Evolutionary conservation across 2,329 filamentous ascomycete species (phyloP).

Genomic region (Cercospora canescens): DNA sequence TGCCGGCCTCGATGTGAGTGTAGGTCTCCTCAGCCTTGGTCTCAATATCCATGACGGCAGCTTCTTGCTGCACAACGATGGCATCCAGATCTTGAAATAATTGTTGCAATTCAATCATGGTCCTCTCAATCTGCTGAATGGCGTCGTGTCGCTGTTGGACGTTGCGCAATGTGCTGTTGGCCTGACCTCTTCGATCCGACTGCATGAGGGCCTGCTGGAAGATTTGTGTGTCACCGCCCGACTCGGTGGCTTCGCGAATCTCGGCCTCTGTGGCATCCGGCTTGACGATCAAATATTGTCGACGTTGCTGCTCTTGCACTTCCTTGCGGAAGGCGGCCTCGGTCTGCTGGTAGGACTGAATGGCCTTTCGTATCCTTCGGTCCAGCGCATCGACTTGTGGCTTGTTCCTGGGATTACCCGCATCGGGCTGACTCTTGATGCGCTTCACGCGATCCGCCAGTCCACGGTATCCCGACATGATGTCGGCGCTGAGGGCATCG

Average conservation of each 20-base stretch:
- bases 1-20: conserved; percentile 81
- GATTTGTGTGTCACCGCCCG: conserved; percentile 71
- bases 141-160: conserved; percentile 82
- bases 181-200: conserved; percentile 78
- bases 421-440: conserved; percentile 78
- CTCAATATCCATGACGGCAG: conserved; percentile 76
- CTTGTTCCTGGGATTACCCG: conserved; percentile 69
- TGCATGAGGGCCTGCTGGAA: conserved; percentile 86
- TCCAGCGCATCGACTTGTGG: conserved; percentile 81
- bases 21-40: conserved; percentile 83
- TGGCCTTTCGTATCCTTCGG: conserved; percentile 74
- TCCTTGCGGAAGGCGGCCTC: conserved; percentile 80
- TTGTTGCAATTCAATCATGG: conserved; percentile 83
- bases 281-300: conserved; percentile 79
- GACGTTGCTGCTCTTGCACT: conserved; percentile 77
- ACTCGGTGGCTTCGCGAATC: conserved; percentile 74
- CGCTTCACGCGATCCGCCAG: conserved; percentile 77
- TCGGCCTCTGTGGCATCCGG: conserved; percentile 75
- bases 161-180: conserved; percentile 73
- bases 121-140: conserved; percentile 87
- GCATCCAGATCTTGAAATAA: conserved; percentile 89
- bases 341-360: conserved; percentile 76
- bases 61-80: conserved; percentile 83
- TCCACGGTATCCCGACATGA: conserved; percentile 78
- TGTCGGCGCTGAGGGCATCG: conserved; percentile 72